phyloP scores from a whole-genome alignment of 2,329 filamentous ascomycete genomes.

The Penicillium sp. region DNA sequence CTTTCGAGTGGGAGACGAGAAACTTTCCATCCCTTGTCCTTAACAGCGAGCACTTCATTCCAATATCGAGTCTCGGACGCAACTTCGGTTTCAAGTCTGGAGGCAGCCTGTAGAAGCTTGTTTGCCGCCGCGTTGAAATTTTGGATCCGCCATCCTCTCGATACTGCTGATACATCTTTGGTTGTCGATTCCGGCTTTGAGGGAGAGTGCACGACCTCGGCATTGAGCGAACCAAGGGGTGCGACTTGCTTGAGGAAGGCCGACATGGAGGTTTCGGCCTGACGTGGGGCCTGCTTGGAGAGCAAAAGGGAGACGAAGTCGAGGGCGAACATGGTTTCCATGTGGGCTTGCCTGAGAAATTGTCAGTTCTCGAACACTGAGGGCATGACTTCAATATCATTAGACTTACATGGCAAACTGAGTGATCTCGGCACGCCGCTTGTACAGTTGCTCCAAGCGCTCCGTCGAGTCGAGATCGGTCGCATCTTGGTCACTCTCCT shows the following conservation, averaged over 20 bases:
- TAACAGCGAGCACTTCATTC: slow-evolving; percentile 78
- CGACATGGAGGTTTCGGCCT: slow-evolving; percentile 68
- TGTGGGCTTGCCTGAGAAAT: slow-evolving; percentile 41
- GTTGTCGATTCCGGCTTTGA: slow-evolving; percentile 55
- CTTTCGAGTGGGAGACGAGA: slow-evolving; percentile 71
- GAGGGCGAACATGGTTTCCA: slow-evolving; percentile 61
- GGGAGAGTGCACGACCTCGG: slow-evolving; percentile 62
- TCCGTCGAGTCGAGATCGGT: slow-evolving; percentile 39
- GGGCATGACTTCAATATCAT: not conserved
- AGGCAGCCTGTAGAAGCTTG: slow-evolving; percentile 68
- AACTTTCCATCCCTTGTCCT: slow-evolving; percentile 80
- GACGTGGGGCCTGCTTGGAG: slow-evolving; percentile 73
- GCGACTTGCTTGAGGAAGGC: slow-evolving; percentile 66
- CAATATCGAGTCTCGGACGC: slow-evolving; percentile 81
- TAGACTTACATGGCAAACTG: slow-evolving; percentile 42
- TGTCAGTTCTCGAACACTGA: slow-evolving; percentile 3
- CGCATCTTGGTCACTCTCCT: slow-evolving; percentile 29
- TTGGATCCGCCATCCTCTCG: slow-evolving; percentile 72
- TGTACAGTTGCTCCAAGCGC: slow-evolving; percentile 42
- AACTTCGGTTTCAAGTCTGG: slow-evolving; percentile 72
- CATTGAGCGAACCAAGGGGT: slow-evolving; percentile 70
- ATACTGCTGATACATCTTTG: slow-evolving; percentile 53
- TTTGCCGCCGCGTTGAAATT: slow-evolving; percentile 72
- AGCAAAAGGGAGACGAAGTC: slow-evolving; percentile 81
- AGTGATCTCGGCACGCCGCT: slow-evolving; percentile 44